Conservation (phyloP, 441 rosid species). For the Syzygium syzygioides region DNA sequence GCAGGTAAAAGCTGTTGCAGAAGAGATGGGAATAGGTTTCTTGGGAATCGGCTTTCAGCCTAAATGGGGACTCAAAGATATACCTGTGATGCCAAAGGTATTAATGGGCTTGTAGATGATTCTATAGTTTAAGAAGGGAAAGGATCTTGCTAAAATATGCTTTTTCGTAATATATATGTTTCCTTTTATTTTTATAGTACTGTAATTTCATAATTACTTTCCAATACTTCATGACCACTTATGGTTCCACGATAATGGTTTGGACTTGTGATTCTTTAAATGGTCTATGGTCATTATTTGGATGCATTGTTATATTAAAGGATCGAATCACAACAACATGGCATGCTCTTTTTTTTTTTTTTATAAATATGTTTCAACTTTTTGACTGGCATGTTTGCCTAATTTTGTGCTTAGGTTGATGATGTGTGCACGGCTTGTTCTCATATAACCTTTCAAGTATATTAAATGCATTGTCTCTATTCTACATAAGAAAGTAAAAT, state of each 20-base stretch:
- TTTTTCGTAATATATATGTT: not conserved
- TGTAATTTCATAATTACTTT: not conserved
- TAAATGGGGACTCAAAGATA: slow-evolving; percentile 76
- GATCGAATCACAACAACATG: not conserved
- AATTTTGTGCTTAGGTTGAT: not conserved
- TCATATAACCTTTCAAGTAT: not conserved
- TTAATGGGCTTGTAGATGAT: not conserved
- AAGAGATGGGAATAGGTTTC: slow-evolving; percentile 98
- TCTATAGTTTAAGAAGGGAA: not conserved
- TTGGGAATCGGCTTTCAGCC: slow-evolving; percentile 98
- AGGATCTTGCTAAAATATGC: not conserved
- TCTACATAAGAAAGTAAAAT: not conserved
- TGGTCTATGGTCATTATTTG: not conserved
- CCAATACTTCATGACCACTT: not conserved
- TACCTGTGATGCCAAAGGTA: slow-evolving; percentile 99
- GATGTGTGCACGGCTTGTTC: not conserved
- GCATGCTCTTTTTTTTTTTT: not conserved
- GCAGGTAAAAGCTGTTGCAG: slow-evolving; percentile 97
- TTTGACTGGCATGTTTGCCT: not conserved
- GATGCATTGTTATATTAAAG: not conserved
- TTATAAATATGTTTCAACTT: not conserved
- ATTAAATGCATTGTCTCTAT: not conserved
- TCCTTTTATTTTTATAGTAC: not conserved
- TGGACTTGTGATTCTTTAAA: not conserved
- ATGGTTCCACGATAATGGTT: not conserved